Evolutionary conservation across 345 rosid genomes (phyloP).

Genomic region (Carallia pectinifolia): DNA sequence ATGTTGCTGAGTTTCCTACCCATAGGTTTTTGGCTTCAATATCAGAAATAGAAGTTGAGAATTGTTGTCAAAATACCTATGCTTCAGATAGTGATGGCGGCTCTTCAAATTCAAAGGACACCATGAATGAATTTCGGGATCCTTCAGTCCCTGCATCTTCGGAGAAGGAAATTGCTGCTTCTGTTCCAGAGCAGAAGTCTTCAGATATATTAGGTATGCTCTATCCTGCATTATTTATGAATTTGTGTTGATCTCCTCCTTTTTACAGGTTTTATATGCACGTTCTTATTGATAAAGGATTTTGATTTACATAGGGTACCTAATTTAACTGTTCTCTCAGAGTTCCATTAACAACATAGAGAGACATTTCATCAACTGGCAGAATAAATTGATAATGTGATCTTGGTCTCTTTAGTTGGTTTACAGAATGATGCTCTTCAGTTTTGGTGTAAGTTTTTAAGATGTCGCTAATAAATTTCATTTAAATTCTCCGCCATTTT

Average conservation of each 20-base stretch:
- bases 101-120: conserved; percentile 38
- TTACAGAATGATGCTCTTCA: conserved; percentile 8
- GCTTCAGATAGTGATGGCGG: conserved; percentile 39
- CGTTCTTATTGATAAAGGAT: not conserved
- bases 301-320: not conserved
- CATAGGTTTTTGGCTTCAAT: conserved; percentile 43
- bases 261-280: not conserved
- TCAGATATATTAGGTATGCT: conserved; percentile 35
- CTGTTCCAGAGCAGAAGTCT: conserved; percentile 37
- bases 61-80: conserved; percentile 30
- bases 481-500: conserved; percentile 22
- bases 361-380: not conserved
- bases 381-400: not conserved
- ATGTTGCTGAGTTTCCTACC: conserved; percentile 36
- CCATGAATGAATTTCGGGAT: conserved; percentile 38
- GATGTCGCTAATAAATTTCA: conserved; percentile 3
- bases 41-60: conserved; percentile 65
- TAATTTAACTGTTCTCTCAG: not conserved
- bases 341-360: not conserved
- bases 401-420: not conserved
- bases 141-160: conserved; percentile 28
- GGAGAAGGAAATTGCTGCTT: conserved; percentile 35
- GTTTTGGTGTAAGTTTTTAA: conserved; percentile 15
- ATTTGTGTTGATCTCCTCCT: not conserved
- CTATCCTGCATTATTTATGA: not conserved